Percentiles rank a stretch among this genome's conserved stretches.
Conservation (phyloP, 805 yeast species). For the Isabelozyma rhagii region DNA sequence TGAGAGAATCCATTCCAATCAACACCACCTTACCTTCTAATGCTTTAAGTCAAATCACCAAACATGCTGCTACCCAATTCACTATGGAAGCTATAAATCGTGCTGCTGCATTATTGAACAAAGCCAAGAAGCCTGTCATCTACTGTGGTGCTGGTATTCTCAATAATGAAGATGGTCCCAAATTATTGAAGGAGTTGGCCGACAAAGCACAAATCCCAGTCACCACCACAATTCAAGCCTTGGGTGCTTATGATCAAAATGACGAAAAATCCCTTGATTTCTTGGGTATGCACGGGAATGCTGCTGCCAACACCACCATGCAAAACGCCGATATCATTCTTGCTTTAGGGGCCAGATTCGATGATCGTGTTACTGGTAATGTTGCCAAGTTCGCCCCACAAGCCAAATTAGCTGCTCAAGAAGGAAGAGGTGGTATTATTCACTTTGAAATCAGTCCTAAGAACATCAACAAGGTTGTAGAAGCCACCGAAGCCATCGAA, state of each 20-base stretch:
- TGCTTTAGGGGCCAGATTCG: conserved; percentile 96
- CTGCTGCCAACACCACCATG: conserved; percentile 90
- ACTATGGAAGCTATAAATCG: conserved; percentile 70
- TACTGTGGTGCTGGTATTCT: conserved; percentile 92
- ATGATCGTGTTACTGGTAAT: conserved; percentile 94
- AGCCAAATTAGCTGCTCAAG: conserved; percentile 84
- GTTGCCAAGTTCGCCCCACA: conserved; percentile 88
- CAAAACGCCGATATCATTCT: conserved; percentile 91
- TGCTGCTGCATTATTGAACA: conserved; percentile 74
- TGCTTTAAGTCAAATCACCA: conserved; percentile 68
- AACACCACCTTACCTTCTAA: conserved; percentile 71
- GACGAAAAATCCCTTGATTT: conserved; percentile 90
- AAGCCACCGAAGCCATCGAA: conserved; percentile 93
- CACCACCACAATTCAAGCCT: conserved; percentile 90
- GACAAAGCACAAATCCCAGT: conserved; percentile 93
- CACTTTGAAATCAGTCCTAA: conserved; percentile 96
- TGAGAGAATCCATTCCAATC: conserved; percentile 82
- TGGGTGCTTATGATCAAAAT: conserved; percentile 91
- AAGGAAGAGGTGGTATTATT: conserved; percentile 90
- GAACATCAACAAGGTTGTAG: conserved; percentile 95
- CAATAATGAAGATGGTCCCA: conserved; percentile 77
- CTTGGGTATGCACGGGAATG: conserved; percentile 98
- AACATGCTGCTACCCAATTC: conserved; percentile 67
- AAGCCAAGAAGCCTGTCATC: conserved; percentile 82
- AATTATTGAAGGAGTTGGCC: conserved; percentile 73